phyloP scores from a whole-genome alignment of 2,329 filamentous ascomycete genomes.

The Phaeosphaeria sp. region DNA sequence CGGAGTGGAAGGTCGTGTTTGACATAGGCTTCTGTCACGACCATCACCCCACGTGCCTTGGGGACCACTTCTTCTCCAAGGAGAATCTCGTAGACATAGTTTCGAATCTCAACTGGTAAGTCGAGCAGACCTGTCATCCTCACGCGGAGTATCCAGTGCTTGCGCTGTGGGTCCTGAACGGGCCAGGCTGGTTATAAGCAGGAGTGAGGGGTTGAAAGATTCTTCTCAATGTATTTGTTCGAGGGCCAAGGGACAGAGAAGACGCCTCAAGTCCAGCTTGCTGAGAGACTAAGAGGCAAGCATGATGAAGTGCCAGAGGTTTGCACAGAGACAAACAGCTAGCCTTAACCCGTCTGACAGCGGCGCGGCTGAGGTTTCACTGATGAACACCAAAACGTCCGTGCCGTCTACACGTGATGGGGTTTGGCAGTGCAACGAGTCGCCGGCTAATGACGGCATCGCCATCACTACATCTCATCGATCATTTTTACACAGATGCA shows the following conservation, averaged over 20 bases:
- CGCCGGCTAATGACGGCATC: slow-evolving; percentile 8
- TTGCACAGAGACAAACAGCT: background rate
- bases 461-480: background rate
- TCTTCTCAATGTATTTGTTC: background rate
- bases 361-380: background rate
- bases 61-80: slow-evolving; percentile 27
- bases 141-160: background rate
- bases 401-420: background rate
- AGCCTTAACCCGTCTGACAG: background rate
- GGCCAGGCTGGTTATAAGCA: background rate
- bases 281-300: background rate
- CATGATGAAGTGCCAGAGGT: background rate
- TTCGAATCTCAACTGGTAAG: slow-evolving; percentile 36
- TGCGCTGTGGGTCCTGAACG: background rate
- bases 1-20: slow-evolving; percentile 36
- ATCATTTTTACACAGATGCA: background rate
- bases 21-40: slow-evolving; percentile 34
- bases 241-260: background rate
- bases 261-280: background rate
- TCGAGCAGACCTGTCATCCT: slow-evolving; percentile 39
- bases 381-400: background rate
- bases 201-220: background rate
- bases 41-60: slow-evolving; percentile 37
- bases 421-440: background rate
- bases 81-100: slow-evolving; percentile 37